These are phyloP conservation scores for Penicillium psychrosexuale DNA, from an alignment of 2,329 filamentous ascomycete genomes.

Conservation along the genomic window DNA sequence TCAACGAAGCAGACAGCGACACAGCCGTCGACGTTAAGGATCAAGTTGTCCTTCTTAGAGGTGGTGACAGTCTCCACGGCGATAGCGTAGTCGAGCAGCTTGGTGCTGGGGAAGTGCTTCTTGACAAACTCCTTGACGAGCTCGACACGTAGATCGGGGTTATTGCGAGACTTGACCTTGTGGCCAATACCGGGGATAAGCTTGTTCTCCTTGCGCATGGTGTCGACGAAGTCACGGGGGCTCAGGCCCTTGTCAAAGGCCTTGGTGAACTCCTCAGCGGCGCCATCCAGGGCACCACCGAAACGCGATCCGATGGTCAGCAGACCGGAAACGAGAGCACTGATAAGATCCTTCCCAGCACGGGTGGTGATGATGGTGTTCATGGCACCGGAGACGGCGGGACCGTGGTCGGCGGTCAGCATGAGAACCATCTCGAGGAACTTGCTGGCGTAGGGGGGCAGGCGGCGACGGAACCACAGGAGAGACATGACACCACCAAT, in stretches of 20 bases:
- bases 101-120: conserved; percentile 95
- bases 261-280: conserved; percentile 97
- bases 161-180: conserved; percentile 99
- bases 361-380: conserved; percentile 99
- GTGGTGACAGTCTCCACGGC: conserved; percentile 98
- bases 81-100: conserved; percentile 97
- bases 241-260: conserved; percentile 97
- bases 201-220: conserved; percentile 99
- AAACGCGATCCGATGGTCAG: conserved; percentile 97
- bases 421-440: conserved; percentile 99
- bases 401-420: conserved; percentile 98
- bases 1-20: conserved; percentile 99
- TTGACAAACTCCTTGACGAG: conserved; percentile 98
- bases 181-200: conserved; percentile 99
- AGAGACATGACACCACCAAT: conserved; percentile 99
- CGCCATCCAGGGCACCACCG: conserved; percentile 95
- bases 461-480: conserved; percentile 97
- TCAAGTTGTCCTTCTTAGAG: conserved; percentile 99
- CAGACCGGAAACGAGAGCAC: conserved; percentile 89
- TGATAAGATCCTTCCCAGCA: conserved; percentile 98
- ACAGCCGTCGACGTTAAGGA: conserved; percentile 97
- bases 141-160: conserved; percentile 98
- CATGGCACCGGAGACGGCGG: conserved; percentile 98
- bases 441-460: conserved; percentile 93
- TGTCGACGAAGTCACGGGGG: conserved; percentile 98